A percentile compares a stretch with the other conserved stretches of the same genome.
These are phyloP conservation scores for Pseudocercospora macadamiae DNA, from an alignment of 2,329 filamentous ascomycete genomes.

Conservation along the genomic window DNA sequence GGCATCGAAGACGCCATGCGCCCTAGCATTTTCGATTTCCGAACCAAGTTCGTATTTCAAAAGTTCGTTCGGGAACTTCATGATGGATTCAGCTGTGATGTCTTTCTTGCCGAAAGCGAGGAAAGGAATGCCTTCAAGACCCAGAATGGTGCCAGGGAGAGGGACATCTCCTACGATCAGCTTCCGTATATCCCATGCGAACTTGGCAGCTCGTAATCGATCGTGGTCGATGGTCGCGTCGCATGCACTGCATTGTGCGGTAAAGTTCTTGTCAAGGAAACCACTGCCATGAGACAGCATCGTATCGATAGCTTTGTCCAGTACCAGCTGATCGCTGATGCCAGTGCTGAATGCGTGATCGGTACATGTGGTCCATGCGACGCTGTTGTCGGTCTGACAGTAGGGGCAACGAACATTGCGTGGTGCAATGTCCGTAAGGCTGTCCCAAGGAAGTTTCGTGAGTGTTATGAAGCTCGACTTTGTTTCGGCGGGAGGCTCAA, in stretches of 20 bases:
- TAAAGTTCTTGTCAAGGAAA: conserved; percentile 63
- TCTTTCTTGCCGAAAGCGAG: conserved; percentile 32
- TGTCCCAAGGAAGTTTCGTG: conserved; percentile 63
- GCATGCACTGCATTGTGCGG: conserved; percentile 57
- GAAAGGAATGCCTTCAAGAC: conserved; percentile 56
- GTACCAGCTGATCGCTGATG: conserved; percentile 2
- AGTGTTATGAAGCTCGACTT: conserved; percentile 53
- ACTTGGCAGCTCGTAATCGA: conserved; percentile 63
- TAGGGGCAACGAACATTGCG: conserved; percentile 60
- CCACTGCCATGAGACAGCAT: conserved; percentile 52
- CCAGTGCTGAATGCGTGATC: conserved; percentile 35
- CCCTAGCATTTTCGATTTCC: conserved; percentile 37
- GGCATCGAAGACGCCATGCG: background rate
- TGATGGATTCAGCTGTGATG: conserved; percentile 16
- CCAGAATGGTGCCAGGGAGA: conserved; percentile 70
- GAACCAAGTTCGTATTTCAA: conserved; percentile 53
- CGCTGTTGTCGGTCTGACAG: conserved; percentile 46
- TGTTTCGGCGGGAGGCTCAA: conserved; percentile 47
- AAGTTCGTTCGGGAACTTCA: conserved; percentile 34
- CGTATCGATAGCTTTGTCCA: conserved; percentile 41
- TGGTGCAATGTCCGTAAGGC: conserved; percentile 52
- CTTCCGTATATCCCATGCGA: conserved; percentile 57
- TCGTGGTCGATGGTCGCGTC: conserved; percentile 57
- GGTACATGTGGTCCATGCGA: conserved; percentile 62
- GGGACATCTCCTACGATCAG: conserved; percentile 55